Evolutionary conservation across 2,329 filamentous ascomycete genomes (phyloP).

Genomic region (Aspergillus sojae): DNA sequence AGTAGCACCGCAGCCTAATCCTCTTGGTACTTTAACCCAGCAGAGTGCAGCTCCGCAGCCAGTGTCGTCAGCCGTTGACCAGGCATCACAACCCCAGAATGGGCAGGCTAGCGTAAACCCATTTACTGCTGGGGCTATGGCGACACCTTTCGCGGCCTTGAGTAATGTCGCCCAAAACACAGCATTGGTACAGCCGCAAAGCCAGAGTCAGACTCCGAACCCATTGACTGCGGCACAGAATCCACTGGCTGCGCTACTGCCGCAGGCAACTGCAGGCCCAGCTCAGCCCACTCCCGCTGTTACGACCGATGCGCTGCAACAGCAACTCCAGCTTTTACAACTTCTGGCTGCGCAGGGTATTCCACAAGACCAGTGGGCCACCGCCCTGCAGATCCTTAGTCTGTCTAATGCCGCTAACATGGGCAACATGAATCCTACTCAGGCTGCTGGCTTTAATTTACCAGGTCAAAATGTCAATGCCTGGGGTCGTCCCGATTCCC

Average conservation of each 20-base stretch:
- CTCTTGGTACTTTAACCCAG: constrained; percentile 54
- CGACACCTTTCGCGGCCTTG: constrained; percentile 52
- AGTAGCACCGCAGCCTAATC: constrained; percentile 43
- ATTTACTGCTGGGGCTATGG: constrained; percentile 49
- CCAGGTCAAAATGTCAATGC: constrained; percentile 35
- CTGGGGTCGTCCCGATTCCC: constrained; percentile 43
- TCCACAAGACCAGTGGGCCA: constrained; percentile 73
- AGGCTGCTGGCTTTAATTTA: constrained; percentile 36
- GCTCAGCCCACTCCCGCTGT: constrained; percentile 31
- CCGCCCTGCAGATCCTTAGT: constrained; percentile 56
- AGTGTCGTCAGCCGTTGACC: constrained; percentile 49
- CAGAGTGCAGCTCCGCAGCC: constrained; percentile 46
- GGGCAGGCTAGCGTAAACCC: constrained; percentile 63
- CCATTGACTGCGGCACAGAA: constrained; percentile 44
- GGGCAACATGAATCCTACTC: constrained; percentile 38
- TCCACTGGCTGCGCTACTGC: constrained; percentile 46
- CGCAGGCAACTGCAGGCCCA: constrained; percentile 37
- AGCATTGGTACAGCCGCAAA: constrained; percentile 41
- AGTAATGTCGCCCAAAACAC: constrained; percentile 43
- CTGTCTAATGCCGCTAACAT: constrained; percentile 39
- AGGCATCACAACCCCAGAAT: constrained; percentile 42
- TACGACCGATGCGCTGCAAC: constrained; percentile 58
- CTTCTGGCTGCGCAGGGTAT: constrained; percentile 74
- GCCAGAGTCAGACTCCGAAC: constrained; percentile 45
- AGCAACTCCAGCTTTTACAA: constrained; percentile 75